A percentile compares a stretch with the other conserved stretches of the same genome.
These are phyloP conservation scores for Prunus kanzakura DNA, from an alignment of 306 rosid genomes.

Conservation along the genomic window DNA sequence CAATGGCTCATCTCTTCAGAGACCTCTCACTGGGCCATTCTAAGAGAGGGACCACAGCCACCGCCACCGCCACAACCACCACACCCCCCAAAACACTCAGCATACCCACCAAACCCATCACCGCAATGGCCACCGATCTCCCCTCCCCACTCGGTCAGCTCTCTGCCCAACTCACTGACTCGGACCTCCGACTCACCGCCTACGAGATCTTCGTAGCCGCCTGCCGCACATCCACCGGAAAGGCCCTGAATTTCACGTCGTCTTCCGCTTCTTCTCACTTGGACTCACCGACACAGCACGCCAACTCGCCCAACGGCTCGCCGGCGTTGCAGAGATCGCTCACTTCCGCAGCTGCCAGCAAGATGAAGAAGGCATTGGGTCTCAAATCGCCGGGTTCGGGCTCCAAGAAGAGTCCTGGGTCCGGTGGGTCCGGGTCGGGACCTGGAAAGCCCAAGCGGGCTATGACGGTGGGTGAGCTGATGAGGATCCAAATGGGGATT, in stretches of 20 bases:
- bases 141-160: slow-evolving; percentile 87
- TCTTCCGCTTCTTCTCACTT: slow-evolving; percentile 24
- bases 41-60: slow-evolving; percentile 54
- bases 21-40: slow-evolving; percentile 89
- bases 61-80: slow-evolving; percentile 14
- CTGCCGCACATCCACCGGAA: slow-evolving; percentile 85
- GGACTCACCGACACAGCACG: slow-evolving; percentile 47
- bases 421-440: slow-evolving; percentile 33
- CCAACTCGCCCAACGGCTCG: slow-evolving; percentile 44
- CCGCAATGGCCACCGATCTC: slow-evolving; percentile 49
- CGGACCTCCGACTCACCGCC: slow-evolving; percentile 77
- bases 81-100: slow-evolving; percentile 24
- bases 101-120: slow-evolving; percentile 22
- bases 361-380: slow-evolving; percentile 94
- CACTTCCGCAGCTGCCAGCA: slow-evolving; percentile 93
- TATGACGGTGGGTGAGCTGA: slow-evolving; percentile 88
- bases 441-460: slow-evolving; percentile 63
- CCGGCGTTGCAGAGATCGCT: slow-evolving; percentile 79
- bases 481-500: slow-evolving; percentile 96
- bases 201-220: slow-evolving; percentile 98
- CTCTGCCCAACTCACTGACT: slow-evolving; percentile 57
- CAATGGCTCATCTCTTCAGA: slow-evolving; percentile 90
- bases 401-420: slow-evolving; percentile 84
- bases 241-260: slow-evolving; percentile 50
- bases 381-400: slow-evolving; percentile 84